Evolutionary conservation across 805 yeast genomes (phyloP), one percentile per base, ranked within the genome.

Genomic region (Candida morakotiae): DNA sequence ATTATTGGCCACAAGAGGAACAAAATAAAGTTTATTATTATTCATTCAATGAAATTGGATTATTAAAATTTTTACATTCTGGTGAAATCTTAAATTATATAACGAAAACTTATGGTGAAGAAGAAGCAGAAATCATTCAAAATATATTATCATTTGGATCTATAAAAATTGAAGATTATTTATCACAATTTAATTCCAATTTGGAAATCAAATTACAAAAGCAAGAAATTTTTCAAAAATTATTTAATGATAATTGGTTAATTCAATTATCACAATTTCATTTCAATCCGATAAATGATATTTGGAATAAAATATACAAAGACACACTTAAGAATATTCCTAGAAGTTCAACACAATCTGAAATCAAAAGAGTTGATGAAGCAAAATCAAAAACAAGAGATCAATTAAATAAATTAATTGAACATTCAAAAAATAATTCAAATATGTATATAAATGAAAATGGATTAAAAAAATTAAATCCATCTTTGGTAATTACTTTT

Each of bases 71-170:
- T 37, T 57, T 88, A 13, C 86, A 88, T 58, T 68, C 88, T 6
- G 97, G 95, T 29, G 85, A 83, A 37, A 78, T 88, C 42, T 67
- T 87, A 22, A 57, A 71, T 34, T 68, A 67, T 41, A 68, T 83
- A 32, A 69, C 74, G 39, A 54, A 59, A n/a, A 41, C 47, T 5
- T 74, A 70, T 41, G 71, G 76, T 11, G 63, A 61, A 16, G 61
- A 61, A 10, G 48, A 53, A n/a, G 79, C 84, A 2, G 78, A 77
- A 36, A 73, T 85, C 16, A 65, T 85, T 9, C 87, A 82, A 49
- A 83, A 83, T 49, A 62, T 87, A 30, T 55, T 86, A n/a, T 71
- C 77, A 4, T 62, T 77, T 37, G 96, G 96, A 0, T 79, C 80
- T 48, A 54, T 87, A 38, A 71, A 78, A 4, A 62, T 77, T 2